Percentiles rank a stretch among this genome's conserved stretches.
These are phyloP conservation scores for Casuarina cunninghamiana DNA, from an alignment of 306 rosid species.

Conservation along the genomic window DNA sequence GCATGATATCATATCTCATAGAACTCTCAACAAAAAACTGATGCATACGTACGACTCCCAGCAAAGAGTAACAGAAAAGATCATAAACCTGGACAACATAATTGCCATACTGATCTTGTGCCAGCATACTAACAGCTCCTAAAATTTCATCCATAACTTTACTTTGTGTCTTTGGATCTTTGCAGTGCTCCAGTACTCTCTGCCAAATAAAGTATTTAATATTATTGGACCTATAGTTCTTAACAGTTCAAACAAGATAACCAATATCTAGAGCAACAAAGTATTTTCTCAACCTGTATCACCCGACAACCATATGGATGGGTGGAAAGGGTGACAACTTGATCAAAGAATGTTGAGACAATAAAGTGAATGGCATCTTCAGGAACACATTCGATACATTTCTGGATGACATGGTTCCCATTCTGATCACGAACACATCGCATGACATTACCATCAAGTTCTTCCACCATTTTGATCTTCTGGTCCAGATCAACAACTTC, in stretches of 20 bases:
- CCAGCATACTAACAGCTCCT: constrained; percentile 92
- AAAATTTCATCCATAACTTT: constrained; percentile 92
- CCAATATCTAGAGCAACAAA: neutral
- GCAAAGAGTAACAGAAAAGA: constrained; percentile 19
- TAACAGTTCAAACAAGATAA: neutral
- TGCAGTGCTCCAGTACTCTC: constrained; percentile 94
- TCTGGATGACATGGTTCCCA: constrained; percentile 96
- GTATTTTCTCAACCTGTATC: constrained; percentile 58
- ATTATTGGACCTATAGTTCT: neutral
- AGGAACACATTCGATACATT: constrained; percentile 95
- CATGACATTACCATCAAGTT: constrained; percentile 86
- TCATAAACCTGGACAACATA: constrained; percentile 87
- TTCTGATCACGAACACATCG: constrained; percentile 99
- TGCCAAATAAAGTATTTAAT: constrained; percentile 33
- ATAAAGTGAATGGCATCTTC: constrained; percentile 76
- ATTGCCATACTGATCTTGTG: constrained; percentile 97
- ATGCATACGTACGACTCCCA: neutral
- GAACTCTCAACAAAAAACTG: neutral
- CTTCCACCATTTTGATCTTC: constrained; percentile 87
- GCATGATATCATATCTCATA: neutral
- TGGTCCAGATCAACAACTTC: constrained; percentile 97
- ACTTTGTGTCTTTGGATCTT: constrained; percentile 61
- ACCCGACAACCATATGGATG: constrained; percentile 98
- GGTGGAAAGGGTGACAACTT: constrained; percentile 87
- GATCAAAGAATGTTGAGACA: constrained; percentile 82